These are phyloP conservation scores for Kwoniella sp. DNA, from an alignment of 768 basidiomycete species.

Conservation along the genomic window DNA sequence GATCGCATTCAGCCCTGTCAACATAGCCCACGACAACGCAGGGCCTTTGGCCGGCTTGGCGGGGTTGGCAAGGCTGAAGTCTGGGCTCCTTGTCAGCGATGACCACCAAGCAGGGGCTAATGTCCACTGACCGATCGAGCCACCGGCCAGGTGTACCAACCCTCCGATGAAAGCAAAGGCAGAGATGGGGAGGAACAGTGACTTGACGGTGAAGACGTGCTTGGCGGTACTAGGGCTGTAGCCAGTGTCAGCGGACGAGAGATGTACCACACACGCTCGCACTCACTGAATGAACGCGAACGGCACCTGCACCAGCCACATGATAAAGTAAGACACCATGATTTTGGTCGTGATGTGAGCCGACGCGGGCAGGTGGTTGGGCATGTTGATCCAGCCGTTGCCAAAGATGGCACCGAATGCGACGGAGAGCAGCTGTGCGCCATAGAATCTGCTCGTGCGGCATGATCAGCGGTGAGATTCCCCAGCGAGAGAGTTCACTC, in stretches of 20 bases:
- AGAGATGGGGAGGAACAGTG: conserved; percentile 1
- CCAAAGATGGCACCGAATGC: conserved; percentile 6
- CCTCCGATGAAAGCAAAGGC: conserved; percentile 10
- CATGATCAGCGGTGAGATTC: too few relatives aligned
- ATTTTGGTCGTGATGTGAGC: conserved; percentile 60
- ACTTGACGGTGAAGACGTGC: conserved; percentile 9
- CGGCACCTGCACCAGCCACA: conserved; percentile 1
- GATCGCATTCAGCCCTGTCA: conserved; percentile 5
- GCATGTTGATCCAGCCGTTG: conserved; percentile 50
- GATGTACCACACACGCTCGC: not conserved
- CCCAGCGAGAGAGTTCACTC: not conserved
- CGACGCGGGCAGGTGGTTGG: conserved; percentile 60
- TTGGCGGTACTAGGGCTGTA: conserved; percentile 1
- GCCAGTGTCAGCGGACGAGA: not conserved
- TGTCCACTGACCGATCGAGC: not conserved
- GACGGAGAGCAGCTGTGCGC: not conserved
- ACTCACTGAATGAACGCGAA: conserved; percentile 9
- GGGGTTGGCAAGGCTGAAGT: not conserved
- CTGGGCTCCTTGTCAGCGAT: too few relatives aligned
- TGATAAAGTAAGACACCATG: conserved; percentile 9
- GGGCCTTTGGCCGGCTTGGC: not conserved
- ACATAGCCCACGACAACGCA: not conserved
- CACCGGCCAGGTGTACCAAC: conserved; percentile 8
- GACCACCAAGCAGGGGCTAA: not conserved
- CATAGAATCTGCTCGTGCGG: conserved; percentile 8